Conservation (phyloP, 1,284 basidiomycete species). For the Irpex rosettiformis region DNA sequence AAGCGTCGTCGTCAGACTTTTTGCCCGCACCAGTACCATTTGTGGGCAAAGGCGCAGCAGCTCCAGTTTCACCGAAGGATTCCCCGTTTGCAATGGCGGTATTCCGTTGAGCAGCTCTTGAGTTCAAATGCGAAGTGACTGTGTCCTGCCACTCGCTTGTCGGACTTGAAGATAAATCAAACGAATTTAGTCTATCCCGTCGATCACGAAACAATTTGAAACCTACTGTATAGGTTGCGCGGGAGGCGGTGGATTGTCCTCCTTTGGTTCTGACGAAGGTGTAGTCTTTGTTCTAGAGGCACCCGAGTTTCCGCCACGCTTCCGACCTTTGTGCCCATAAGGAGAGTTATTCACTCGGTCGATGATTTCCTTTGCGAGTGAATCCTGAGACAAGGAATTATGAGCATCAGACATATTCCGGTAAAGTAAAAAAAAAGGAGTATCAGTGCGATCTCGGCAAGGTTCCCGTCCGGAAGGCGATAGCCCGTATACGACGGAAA, state of each 20-base stretch:
- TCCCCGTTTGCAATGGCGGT: conserved; percentile 22
- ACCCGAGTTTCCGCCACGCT: conserved; percentile 28
- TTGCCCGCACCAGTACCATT: conserved; percentile 10
- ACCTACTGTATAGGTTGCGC: conserved; percentile 56
- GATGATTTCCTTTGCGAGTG: conserved; percentile 71
- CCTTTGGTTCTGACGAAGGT: conserved; percentile 22
- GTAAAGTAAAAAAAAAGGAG: background rate
- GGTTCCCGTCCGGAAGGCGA: background rate
- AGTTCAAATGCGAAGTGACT: conserved; percentile 38
- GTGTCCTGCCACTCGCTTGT: conserved; percentile 80
- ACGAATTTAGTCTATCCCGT: background rate
- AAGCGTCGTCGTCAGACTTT: conserved; percentile 15
- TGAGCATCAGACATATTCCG: background rate
- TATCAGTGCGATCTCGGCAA: background rate
- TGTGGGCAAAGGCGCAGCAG: background rate
- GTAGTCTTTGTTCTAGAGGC: conserved; percentile 21
- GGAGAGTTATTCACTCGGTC: conserved; percentile 71
- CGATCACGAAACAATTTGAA: conserved; percentile 3
- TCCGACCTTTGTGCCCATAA: conserved; percentile 69
- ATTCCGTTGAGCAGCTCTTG: conserved; percentile 23
- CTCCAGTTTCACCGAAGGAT: conserved; percentile 14
- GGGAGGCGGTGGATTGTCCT: conserved; percentile 32
- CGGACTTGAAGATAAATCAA: conserved; percentile 41
- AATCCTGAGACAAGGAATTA: conserved; percentile 43
- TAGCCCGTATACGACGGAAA: background rate